phyloP scores from a whole-genome alignment of 768 basidiomycete genomes.

The Russula abietina region DNA sequence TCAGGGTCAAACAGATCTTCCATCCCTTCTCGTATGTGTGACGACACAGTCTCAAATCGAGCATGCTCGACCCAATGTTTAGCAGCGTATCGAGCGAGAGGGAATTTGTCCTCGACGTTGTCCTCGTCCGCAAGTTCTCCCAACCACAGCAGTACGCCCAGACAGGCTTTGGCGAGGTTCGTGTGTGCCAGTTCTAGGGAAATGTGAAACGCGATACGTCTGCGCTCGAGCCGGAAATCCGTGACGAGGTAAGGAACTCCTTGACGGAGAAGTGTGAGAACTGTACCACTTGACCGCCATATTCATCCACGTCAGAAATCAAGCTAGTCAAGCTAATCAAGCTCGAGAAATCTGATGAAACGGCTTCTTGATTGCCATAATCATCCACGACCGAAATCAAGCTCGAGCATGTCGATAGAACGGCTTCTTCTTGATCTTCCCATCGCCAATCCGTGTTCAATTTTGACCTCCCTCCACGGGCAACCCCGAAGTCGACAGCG shows the following conservation, averaged over 20 bases:
- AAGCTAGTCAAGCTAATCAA: too few relatives aligned
- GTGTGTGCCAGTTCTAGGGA: not conserved
- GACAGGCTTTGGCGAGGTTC: not conserved
- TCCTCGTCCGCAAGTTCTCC: not conserved
- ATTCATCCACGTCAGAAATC: too few relatives aligned
- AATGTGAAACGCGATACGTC: not conserved
- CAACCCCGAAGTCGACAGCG: too few relatives aligned
- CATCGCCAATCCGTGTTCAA: too few relatives aligned
- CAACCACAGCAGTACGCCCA: not conserved
- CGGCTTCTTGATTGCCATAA: too few relatives aligned
- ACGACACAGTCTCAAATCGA: not conserved
- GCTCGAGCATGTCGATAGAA: not conserved
- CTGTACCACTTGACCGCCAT: not conserved
- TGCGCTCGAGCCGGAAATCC: not conserved
- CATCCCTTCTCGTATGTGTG: not conserved
- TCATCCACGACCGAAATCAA: not conserved
- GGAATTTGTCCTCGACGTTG: not conserved
- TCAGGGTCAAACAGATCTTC: not conserved
- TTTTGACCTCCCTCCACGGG: too few relatives aligned
- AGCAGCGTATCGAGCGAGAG: not conserved
- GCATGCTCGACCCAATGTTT: not conserved
- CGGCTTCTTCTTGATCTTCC: too few relatives aligned
- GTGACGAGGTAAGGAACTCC: not conserved
- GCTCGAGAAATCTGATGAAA: too few relatives aligned
- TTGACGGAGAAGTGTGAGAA: conserved; percentile 5